Evolutionary conservation across 2,329 filamentous ascomycete genomes (phyloP).

Genomic region (Aspergillus unguis): DNA sequence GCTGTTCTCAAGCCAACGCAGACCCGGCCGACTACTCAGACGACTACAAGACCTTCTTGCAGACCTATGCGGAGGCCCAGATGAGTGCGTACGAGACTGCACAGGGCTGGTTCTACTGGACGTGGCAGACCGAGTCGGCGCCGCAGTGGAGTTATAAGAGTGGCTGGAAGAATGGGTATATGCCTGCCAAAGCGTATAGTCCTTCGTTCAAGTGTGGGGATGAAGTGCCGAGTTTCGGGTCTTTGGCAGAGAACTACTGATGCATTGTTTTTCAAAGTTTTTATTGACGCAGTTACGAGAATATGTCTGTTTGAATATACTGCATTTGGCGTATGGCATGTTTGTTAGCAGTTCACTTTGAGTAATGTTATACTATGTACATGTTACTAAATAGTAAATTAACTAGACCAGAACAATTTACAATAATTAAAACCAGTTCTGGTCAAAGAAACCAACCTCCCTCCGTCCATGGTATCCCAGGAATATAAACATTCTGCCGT

Average conservation of each 20-base stretch:
- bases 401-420: not conserved
- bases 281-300: no score
- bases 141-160: constrained; percentile 73
- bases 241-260: constrained; percentile 45
- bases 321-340: not conserved
- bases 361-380: not conserved
- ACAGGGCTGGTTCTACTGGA: constrained; percentile 99
- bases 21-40: constrained; percentile 64
- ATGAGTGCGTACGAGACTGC: constrained; percentile 91
- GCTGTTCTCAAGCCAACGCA: constrained; percentile 72
- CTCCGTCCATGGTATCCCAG: constrained; percentile 70
- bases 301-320: not conserved
- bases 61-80: constrained; percentile 90
- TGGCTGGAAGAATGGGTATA: constrained; percentile 69
- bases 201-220: constrained; percentile 65
- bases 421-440: not conserved
- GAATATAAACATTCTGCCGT: constrained; percentile 62
- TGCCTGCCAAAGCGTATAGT: constrained; percentile 72
- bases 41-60: constrained; percentile 79
- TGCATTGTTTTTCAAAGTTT: not conserved
- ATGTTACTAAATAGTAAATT: not conserved
- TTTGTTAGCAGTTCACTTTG: not conserved
- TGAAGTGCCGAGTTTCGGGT: constrained; percentile 43
- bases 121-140: constrained; percentile 84
- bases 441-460: constrained; percentile 70